Evolutionary conservation across 2,329 filamentous ascomycete genomes (phyloP).

Genomic region (Xylariomycetidae sp.): DNA sequence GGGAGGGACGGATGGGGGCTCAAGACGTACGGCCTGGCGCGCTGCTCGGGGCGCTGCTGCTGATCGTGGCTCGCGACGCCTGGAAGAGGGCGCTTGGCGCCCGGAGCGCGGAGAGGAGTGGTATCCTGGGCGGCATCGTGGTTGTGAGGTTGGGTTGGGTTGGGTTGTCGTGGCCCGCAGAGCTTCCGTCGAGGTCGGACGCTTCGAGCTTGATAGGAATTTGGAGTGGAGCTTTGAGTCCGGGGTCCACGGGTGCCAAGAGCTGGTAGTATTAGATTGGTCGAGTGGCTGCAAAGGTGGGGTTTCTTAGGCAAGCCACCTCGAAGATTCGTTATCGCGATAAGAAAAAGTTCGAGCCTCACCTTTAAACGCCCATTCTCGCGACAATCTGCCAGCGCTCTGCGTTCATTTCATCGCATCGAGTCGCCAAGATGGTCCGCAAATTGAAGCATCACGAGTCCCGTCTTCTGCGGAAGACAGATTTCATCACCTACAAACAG

Average conservation of each 20-base stretch:
- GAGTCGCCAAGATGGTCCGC: constrained; percentile 65
- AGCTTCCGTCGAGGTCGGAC: neutral
- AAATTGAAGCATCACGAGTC: constrained; percentile 97
- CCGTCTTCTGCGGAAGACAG: constrained; percentile 84
- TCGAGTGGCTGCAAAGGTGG: no score
- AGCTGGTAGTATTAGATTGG: neutral
- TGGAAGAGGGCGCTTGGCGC: constrained; percentile 14
- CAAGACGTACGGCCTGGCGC: constrained; percentile 13
- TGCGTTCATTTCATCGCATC: neutral
- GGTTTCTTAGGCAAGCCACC: no score
- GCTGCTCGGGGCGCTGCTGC: constrained; percentile 16
- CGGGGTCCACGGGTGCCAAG: neutral
- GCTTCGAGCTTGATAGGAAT: neutral
- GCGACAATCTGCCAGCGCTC: no score
- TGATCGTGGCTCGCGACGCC: constrained; percentile 20
- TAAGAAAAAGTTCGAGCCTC: neutral
- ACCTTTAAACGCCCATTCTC: no score
- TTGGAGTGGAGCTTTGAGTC: neutral
- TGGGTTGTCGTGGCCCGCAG: neutral
- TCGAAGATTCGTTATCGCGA: no score
- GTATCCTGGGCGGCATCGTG: constrained; percentile 37
- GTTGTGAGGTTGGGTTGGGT: constrained; percentile 9
- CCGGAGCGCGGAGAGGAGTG: constrained; percentile 20
- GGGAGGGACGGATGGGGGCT: neutral
- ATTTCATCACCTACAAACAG: constrained; percentile 90